Evolutionary conservation across 148 eudicot species (phyloP).

Genomic region (Vaccinium darrowii): DNA sequence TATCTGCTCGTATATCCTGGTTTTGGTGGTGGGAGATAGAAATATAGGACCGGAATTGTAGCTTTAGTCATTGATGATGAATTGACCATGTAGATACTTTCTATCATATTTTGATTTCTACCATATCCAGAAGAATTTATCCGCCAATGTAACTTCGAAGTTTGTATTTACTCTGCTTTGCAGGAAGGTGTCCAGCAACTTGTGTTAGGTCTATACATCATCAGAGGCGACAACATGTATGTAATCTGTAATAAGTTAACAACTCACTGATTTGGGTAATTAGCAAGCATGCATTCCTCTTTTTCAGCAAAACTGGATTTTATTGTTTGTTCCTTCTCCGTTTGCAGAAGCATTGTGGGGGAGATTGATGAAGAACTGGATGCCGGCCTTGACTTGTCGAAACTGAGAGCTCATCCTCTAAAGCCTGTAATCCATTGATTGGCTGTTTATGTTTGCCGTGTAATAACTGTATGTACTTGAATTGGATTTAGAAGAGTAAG

Average conservation of each 20-base stretch:
- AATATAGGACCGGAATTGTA: background rate
- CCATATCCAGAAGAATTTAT: background rate
- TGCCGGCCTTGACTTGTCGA: slow-evolving; percentile 59
- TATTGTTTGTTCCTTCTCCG: background rate
- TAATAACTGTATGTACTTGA: background rate
- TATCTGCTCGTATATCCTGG: background rate
- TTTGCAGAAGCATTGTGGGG: slow-evolving; percentile 79
- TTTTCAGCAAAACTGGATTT: background rate
- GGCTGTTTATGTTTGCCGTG: background rate
- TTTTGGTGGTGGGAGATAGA: background rate
- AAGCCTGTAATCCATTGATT: slow-evolving; percentile 83
- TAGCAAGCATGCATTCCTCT: background rate
- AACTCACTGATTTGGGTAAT: background rate
- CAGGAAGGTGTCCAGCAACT: slow-evolving; percentile 95
- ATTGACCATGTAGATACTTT: background rate
- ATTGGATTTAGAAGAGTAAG: background rate
- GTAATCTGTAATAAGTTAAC: slow-evolving; percentile 18
- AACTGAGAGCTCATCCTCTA: slow-evolving; percentile 82
- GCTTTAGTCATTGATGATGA: background rate
- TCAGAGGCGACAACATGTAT: slow-evolving; percentile 96
- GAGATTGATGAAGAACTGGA: slow-evolving; percentile 91
- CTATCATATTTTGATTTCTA: background rate
- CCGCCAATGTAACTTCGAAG: background rate
- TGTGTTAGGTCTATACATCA: slow-evolving; percentile 90
- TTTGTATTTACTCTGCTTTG: slow-evolving; percentile 21